A percentile compares a stretch with the other conserved stretches of the same genome.
phyloP scores from a whole-genome alignment of 352 stramenopile species.

The Pythium dissotocum region DNA sequence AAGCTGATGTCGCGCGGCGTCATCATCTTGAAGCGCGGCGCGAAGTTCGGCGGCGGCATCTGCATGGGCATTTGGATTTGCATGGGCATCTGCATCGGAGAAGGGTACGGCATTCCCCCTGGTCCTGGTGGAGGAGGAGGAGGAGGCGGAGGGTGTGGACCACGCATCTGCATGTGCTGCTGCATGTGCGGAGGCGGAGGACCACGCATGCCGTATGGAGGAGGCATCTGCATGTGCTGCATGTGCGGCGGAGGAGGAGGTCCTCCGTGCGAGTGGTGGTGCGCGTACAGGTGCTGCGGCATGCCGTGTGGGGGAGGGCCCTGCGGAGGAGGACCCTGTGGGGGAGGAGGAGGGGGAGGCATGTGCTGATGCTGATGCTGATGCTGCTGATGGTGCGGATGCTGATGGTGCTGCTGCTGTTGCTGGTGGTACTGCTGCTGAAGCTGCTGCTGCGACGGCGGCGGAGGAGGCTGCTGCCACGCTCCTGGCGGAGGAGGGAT shows the following conservation, averaged over 20 bases:
- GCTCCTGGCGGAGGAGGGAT: slow-evolving; percentile 30
- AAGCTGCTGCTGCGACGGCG: slow-evolving; percentile 7
- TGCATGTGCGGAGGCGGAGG: slow-evolving; percentile 28
- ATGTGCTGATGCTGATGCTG: slow-evolving; percentile 15
- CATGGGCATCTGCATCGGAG: slow-evolving; percentile 21
- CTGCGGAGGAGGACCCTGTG: slow-evolving; percentile 20
- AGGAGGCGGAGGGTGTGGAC: slow-evolving; percentile 26
- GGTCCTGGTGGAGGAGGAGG: slow-evolving; percentile 25
- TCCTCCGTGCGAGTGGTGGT: slow-evolving; percentile 29
- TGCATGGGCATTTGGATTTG: slow-evolving; percentile 29
- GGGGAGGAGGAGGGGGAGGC: slow-evolving; percentile 28
- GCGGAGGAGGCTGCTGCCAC: slow-evolving; percentile 21
- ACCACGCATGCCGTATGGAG: slow-evolving; percentile 33
- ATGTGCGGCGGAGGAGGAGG: slow-evolving; percentile 28
- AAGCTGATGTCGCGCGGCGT: slow-evolving; percentile 84
- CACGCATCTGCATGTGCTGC: slow-evolving; percentile 42
- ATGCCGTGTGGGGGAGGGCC: slow-evolving; percentile 2
- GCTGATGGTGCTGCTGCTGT: slow-evolving; percentile 26
- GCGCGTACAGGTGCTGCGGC: slow-evolving; percentile 26
- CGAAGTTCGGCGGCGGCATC: slow-evolving; percentile 25
- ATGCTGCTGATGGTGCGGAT: slow-evolving; percentile 23
- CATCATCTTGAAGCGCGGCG: slow-evolving; percentile 80
- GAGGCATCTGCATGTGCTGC: slow-evolving; percentile 25
- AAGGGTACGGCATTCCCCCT: slow-evolving; percentile 40
- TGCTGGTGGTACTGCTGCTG: slow-evolving; percentile 14